These are phyloP conservation scores for Erythrophleum ivorense DNA, from an alignment of 331 rosid genomes.

Conservation along the genomic window DNA sequence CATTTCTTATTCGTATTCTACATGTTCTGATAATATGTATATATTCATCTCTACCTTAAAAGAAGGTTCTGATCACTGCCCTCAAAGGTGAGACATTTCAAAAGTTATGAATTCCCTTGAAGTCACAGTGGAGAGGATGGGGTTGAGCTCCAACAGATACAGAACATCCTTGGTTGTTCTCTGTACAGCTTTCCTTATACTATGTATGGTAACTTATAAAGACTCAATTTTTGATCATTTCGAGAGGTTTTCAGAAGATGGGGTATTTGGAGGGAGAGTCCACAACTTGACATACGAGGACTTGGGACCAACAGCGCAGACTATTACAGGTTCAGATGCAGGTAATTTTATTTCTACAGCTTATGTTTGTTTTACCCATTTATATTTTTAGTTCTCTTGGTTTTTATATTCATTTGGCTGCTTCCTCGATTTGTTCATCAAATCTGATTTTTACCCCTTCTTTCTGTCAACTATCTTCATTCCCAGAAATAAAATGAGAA, in stretches of 20 bases:
- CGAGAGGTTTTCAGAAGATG: slow-evolving; percentile 27
- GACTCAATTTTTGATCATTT: slow-evolving; percentile 38
- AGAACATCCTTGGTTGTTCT: slow-evolving; percentile 37
- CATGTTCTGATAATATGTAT: neutral
- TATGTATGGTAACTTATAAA: slow-evolving; percentile 37
- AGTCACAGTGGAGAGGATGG: neutral
- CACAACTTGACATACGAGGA: neutral
- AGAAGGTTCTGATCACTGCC: neutral
- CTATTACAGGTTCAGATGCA: slow-evolving; percentile 28
- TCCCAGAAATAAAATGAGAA: neutral
- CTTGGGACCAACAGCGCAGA: neutral
- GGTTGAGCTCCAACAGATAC: slow-evolving; percentile 32
- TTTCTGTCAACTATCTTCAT: neutral
- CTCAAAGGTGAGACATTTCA: neutral
- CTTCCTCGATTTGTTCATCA: neutral
- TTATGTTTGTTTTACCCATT: neutral
- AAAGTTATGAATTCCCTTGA: slow-evolving; percentile 7
- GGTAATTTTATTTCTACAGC: neutral
- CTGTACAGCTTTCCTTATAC: slow-evolving; percentile 41
- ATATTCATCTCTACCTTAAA: neutral
- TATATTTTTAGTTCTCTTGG: neutral
- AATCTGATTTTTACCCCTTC: neutral
- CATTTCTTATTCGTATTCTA: neutral
- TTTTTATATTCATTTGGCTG: neutral
- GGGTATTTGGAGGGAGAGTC: neutral